Percentiles rank a stretch among this genome's conserved stretches.
Evolutionary conservation across 768 basidiomycete genomes (phyloP).

Genomic region (Mycena latifolia): DNA sequence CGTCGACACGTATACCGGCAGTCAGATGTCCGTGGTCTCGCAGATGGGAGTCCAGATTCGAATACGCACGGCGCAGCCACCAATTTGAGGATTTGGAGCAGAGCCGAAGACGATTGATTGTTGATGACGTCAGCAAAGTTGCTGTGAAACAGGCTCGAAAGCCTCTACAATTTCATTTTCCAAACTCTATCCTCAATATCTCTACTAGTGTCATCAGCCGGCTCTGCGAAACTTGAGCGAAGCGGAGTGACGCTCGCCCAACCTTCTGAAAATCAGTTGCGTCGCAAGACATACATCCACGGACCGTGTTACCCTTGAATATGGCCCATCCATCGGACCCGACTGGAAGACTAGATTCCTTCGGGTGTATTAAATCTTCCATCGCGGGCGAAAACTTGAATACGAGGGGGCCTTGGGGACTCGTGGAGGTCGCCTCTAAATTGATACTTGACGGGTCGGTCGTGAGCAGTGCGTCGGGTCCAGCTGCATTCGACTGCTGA

Average conservation of each 20-base stretch:
- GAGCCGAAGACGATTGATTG: no score
- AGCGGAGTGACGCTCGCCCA: constrained; percentile 85
- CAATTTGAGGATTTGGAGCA: no score
- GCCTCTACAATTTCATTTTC: constrained; percentile 71
- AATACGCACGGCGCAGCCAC: no score
- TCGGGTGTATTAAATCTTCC: constrained; percentile 73
- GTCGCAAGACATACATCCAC: not conserved
- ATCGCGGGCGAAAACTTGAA: constrained; percentile 86
- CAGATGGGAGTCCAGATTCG: not conserved
- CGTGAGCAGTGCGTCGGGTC: constrained; percentile 54
- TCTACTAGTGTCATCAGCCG: constrained; percentile 44
- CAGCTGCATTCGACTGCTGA: constrained; percentile 50
- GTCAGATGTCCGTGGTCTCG: not conserved
- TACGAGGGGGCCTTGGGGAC: constrained; percentile 51
- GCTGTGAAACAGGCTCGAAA: no score
- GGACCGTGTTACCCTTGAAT: constrained; percentile 53
- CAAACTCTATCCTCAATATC: constrained; percentile 59
- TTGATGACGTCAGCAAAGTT: no score
- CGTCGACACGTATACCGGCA: not conserved
- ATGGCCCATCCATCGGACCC: constrained; percentile 91
- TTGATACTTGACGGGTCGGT: constrained; percentile 30
- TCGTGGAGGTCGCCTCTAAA: constrained; percentile 13
- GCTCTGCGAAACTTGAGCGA: constrained; percentile 80
- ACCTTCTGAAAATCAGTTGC: constrained; percentile 38
- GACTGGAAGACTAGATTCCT: constrained; percentile 67